Evolutionary conservation across 495 filamentous ascomycete genomes (phyloP).

Genomic region (Tuber calosporum): DNA sequence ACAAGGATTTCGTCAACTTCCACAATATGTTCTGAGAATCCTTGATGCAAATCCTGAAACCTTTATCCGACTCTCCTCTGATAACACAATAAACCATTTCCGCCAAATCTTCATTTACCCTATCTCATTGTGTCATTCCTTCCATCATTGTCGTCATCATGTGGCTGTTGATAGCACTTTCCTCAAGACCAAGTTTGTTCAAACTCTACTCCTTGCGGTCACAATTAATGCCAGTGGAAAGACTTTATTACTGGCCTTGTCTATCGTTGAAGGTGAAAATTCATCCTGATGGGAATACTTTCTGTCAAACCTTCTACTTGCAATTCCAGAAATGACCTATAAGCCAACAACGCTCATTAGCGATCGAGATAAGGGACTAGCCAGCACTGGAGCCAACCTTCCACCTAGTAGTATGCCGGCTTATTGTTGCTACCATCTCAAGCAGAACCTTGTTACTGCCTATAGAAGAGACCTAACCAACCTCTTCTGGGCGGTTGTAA

Average conservation of each 20-base stretch:
- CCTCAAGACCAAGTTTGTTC: background rate
- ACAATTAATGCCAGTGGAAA: conserved; percentile 1
- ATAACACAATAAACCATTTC: background rate
- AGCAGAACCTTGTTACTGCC: no score
- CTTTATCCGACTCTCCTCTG: no score
- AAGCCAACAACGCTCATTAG: background rate
- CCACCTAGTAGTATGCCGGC: no score
- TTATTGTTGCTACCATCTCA: no score
- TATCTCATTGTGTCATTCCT: background rate
- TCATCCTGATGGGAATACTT: background rate
- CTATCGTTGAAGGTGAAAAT: background rate
- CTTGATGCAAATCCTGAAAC: no score
- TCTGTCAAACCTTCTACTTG: background rate
- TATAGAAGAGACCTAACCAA: no score
- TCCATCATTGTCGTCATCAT: background rate
- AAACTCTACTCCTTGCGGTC: conserved; percentile 9
- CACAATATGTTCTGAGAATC: no score
- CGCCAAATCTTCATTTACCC: conserved; percentile 10
- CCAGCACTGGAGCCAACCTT: no score
- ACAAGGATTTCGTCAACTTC: no score
- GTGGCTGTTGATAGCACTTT: conserved; percentile 10
- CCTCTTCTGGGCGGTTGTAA: no score
- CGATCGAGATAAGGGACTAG: no score
- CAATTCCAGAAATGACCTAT: background rate
- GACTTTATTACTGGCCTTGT: background rate